These are phyloP conservation scores for Nepenthes alata DNA, from an alignment of 179 eudicot species.

Conservation along the genomic window DNA sequence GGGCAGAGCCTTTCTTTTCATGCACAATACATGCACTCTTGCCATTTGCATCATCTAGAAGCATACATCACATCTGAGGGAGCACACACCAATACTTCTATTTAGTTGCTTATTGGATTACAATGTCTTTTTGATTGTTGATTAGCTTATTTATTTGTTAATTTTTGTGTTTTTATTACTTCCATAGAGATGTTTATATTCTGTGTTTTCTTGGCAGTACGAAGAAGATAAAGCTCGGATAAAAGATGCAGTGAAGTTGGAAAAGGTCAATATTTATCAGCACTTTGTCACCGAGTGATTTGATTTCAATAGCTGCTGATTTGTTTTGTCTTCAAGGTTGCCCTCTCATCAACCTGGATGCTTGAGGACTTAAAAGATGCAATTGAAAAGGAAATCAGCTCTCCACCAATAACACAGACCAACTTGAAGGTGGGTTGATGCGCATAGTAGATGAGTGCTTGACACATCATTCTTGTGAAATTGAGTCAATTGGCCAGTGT, in stretches of 20 bases:
- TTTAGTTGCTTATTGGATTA: too few relatives aligned
- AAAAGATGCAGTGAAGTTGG: constrained; percentile 65
- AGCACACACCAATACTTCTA: background rate
- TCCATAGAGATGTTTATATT: too few relatives aligned
- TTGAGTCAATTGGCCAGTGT: too few relatives aligned
- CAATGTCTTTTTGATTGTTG: too few relatives aligned
- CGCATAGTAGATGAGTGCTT: background rate
- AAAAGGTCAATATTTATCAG: constrained; percentile 35
- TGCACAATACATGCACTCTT: background rate
- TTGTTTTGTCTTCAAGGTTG: constrained; percentile 31
- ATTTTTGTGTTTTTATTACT: too few relatives aligned
- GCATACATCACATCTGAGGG: background rate
- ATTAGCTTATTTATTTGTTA: too few relatives aligned
- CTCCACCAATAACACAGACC: constrained; percentile 40
- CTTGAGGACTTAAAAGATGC: constrained; percentile 70
- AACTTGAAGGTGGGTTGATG: constrained; percentile 52
- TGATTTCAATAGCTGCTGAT: constrained; percentile 4
- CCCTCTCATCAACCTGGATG: constrained; percentile 65
- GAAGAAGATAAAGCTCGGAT: constrained; percentile 56
- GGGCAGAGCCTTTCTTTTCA: background rate
- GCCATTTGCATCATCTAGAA: background rate
- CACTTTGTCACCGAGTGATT: background rate
- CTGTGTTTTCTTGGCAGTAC: constrained; percentile 41
- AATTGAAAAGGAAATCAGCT: constrained; percentile 41
- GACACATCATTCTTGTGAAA: background rate